These are phyloP conservation scores for Umbilicus rupestris DNA, from an alignment of 164 flowering plant genomes.

Conservation along the genomic window DNA sequence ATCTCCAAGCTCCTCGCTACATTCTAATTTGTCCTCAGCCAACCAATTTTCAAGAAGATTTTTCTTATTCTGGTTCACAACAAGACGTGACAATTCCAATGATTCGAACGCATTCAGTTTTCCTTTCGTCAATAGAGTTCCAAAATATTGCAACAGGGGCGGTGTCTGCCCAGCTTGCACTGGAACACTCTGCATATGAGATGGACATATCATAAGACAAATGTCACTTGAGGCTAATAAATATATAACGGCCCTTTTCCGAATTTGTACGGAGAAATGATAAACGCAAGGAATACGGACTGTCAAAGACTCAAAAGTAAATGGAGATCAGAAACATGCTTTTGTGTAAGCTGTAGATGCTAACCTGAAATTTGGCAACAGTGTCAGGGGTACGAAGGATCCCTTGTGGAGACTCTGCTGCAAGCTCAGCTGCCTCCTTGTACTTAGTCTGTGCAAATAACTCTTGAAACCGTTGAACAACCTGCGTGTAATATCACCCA, in stretches of 20 bases:
- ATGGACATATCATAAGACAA: slow-evolving; percentile 11
- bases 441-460: slow-evolving; percentile 96
- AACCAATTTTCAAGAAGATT: slow-evolving; percentile 96
- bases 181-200: slow-evolving; percentile 78
- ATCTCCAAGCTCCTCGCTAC: slow-evolving; percentile 98
- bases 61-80: slow-evolving; percentile 95
- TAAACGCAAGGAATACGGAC: not conserved
- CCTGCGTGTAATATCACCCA: slow-evolving; percentile 32
- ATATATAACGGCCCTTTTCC: not conserved
- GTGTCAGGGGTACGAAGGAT: slow-evolving; percentile 96
- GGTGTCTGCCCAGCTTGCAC: slow-evolving; percentile 99
- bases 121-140: slow-evolving; percentile 87
- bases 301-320: too few relatives aligned
- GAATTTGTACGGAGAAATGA: not conserved
- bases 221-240: not conserved
- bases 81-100: slow-evolving; percentile 93
- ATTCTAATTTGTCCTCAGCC: slow-evolving; percentile 97
- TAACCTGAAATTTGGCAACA: slow-evolving; percentile 94
- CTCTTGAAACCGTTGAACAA: slow-evolving; percentile 99
- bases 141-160: slow-evolving; percentile 93
- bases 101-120: slow-evolving; percentile 98
- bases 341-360: not conserved
- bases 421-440: slow-evolving; percentile 99
- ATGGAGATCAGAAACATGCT: too few relatives aligned
- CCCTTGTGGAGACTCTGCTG: slow-evolving; percentile 99